phyloP scores from a whole-genome alignment of 192 early-diverging fungal genomes.

The Funneliformis mosseae region DNA sequence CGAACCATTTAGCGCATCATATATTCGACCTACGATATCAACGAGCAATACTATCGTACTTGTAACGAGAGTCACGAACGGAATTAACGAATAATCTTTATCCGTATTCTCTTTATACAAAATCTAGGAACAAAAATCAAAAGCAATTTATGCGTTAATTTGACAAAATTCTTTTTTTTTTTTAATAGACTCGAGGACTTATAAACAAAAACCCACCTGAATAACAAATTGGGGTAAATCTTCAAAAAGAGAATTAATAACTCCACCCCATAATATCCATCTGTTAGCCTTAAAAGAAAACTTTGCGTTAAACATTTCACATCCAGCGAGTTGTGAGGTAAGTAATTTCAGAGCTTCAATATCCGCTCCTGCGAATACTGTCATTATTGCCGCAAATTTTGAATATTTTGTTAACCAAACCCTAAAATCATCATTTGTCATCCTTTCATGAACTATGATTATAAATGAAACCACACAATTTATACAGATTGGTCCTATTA shows the following conservation, averaged over 20 bases:
- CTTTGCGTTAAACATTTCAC: background rate
- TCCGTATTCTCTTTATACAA: background rate
- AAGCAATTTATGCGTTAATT: background rate
- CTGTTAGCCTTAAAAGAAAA: background rate
- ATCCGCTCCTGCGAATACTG: background rate
- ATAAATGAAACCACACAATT: background rate
- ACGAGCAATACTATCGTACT: background rate
- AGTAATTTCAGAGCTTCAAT: background rate
- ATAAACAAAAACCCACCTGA: background rate
- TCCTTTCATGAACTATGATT: background rate
- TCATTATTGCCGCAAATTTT: background rate
- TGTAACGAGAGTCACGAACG: background rate
- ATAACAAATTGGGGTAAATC: constrained; percentile 21
- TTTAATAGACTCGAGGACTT: background rate
- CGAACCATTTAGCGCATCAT: background rate
- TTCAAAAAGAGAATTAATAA: background rate
- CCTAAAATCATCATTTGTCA: background rate
- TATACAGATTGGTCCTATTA: background rate
- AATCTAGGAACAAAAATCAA: background rate
- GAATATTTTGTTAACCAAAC: background rate
- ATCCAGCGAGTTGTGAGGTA: background rate
- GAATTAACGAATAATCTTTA: background rate
- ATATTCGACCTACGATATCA: background rate
- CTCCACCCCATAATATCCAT: background rate
- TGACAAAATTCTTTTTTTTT: background rate